Evolutionary conservation across 495 filamentous ascomycete species (phyloP), one percentile per base, ranked within the genome.

Genomic region (Xylaria sp.): DNA sequence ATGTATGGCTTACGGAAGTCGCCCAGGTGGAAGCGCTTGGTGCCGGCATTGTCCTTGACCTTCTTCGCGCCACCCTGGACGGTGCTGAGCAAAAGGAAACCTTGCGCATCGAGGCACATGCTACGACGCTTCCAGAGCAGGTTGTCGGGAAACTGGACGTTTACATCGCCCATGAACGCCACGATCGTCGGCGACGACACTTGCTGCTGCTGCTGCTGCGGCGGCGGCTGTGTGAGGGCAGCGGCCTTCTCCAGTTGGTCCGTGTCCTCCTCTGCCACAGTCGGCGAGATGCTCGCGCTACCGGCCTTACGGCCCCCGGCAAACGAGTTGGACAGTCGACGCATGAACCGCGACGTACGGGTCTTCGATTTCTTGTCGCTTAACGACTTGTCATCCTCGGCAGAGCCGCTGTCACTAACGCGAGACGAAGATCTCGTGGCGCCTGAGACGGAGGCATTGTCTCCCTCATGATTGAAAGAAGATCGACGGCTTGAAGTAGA

Each of bases 91-190:
- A 96, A 88, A 53, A 98, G 78, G 75, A 90, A 91, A 12, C 95
- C 95, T 58, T 90, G 84, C 69, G 86, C 86, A 77, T 97, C 92
- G 58, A 98, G 85, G 62, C 90, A 87, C 82, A 97, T 89, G 75
- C 89, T 90, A 62, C 94, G 89, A 61, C 93, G 91, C 81, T 97
- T 97, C 95, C 95, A 98, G 12, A 98, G 85, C 29, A 97, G 85
- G 55, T 91, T 95, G 78, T 97, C 95, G 1, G 95, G 94, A 76
- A 98, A 97, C 75, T 98, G 95, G 4, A 97, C 90, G 72, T 98
- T 97, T 62, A 97, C 90, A 75, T 97, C 94, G 48, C 95, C 94
- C 78, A 97, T 87, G 63, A 90, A 84, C 0, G 82, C 88, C 35
- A 91, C 82, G 26, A 88, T 87, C 43, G 80, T 82, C 12, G 81